Base-by-base conservation (phyloP, 805 yeast genomes). In the Ogataea minuta region DNA sequence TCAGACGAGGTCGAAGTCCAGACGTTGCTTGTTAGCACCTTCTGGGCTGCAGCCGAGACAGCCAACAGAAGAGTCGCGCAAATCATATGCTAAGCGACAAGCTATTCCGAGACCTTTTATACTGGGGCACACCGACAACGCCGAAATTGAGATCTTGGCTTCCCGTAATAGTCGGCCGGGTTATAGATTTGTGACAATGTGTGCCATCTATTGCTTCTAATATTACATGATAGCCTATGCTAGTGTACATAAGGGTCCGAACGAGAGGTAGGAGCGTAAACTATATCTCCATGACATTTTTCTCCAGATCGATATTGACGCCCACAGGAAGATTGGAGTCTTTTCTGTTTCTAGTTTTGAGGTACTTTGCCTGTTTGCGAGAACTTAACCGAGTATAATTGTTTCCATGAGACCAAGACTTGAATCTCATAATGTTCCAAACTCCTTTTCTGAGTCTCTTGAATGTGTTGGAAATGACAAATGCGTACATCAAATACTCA, bases 291-390 rank as follows among this genome's bases (percentile, higher is more conserved):
- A 40, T 35, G 26, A 59, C 64, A 41, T 60, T 60, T 41, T 60
- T 60, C 31, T 60, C 64, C 15, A 60, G 33, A 42, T 60, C 65
- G 13, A 60, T 52, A 40, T 67, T 63, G 35, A 71, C 52, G 14
- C 63, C 63, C 12, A 57, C 59, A 2, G 78, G 77, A 39, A 76
- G 57, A 51, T 76, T 76, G 12, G 79, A 72, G 53, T 76, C 81
- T 57, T 76, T 76, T 62, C 81, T 72, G 41, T 53, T 53, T 46
- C 55, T 50, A 2, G 55, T 52, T 28, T 53, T 52, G 38, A 50
- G 40, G 29, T 50, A 52, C 28, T 50, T 53, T 6, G 53, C 54
- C 39, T 50, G 54, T 27, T 52, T 52, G 14, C 36, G 26, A 3
- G 55, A 36, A 37, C 35, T 53, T 28, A 53, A 39, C 23, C 48